phyloP scores from a whole-genome alignment of 352 stramenopile genomes.

The Pythium aristosporum region DNA sequence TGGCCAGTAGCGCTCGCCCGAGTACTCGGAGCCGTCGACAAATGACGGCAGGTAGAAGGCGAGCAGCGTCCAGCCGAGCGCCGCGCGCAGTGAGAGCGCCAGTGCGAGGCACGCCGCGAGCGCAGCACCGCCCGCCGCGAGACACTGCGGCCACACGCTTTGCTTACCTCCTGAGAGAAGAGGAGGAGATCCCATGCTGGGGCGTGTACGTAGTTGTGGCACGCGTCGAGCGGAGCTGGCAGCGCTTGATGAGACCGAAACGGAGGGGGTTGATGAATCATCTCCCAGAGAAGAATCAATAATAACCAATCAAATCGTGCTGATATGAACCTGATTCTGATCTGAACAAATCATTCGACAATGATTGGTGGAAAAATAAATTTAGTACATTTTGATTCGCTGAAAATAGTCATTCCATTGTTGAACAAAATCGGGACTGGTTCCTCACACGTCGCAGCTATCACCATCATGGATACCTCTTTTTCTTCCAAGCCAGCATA shows the following conservation, averaged over 20 bases:
- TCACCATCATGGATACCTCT: no score
- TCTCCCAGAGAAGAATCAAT: background rate
- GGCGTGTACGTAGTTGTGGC: background rate
- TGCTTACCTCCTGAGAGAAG: conserved; percentile 14
- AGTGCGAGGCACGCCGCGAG: conserved; percentile 16
- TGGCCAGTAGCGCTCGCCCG: conserved; percentile 32
- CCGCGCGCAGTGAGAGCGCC: conserved; percentile 4
- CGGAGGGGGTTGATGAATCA: no score
- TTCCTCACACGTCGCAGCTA: no score
- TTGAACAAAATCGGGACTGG: no score
- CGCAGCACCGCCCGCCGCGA: conserved; percentile 21
- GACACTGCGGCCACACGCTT: conserved; percentile 23
- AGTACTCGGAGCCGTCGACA: conserved; percentile 29
- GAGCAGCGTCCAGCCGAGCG: conserved; percentile 25
- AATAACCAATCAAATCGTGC: background rate
- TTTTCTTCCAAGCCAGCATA: no score
- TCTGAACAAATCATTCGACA: background rate
- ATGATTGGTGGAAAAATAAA: background rate
- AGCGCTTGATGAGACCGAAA: background rate
- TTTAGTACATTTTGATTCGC: no score
- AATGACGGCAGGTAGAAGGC: conserved; percentile 35
- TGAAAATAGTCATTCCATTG: no score
- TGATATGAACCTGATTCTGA: background rate
- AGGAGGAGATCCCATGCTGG: background rate
- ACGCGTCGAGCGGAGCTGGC: background rate